Percentiles rank a stretch among this genome's conserved stretches.
Evolutionary conservation across 495 filamentous ascomycete genomes (phyloP).

Genomic region (Podospora sp.): DNA sequence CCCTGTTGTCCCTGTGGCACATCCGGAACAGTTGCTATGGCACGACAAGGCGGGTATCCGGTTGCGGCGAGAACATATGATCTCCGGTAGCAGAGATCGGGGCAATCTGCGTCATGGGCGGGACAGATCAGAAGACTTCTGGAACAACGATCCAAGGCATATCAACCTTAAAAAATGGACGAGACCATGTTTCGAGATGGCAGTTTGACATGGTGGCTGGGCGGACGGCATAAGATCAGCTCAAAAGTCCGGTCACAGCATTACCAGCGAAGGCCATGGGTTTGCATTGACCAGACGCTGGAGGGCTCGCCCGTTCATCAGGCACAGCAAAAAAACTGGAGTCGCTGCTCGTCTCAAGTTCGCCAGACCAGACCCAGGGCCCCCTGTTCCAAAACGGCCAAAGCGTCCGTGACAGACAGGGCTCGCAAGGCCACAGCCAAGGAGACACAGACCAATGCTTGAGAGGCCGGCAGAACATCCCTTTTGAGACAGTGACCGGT

Average conservation of each 20-base stretch:
- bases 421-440: slow-evolving; percentile 11
- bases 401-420: slow-evolving; percentile 35
- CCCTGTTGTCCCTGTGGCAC: slow-evolving; percentile 27
- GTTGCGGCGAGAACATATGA: slow-evolving; percentile 22
- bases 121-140: slow-evolving; percentile 35
- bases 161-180: slow-evolving; percentile 19
- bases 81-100: slow-evolving; percentile 24
- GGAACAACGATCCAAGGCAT: slow-evolving; percentile 31
- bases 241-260: slow-evolving; percentile 53
- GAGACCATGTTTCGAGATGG: slow-evolving; percentile 33
- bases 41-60: slow-evolving; percentile 19
- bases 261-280: slow-evolving; percentile 27
- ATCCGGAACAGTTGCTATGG: slow-evolving; percentile 30
- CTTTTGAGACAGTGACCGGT: slow-evolving; percentile 34
- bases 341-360: slow-evolving; percentile 54
- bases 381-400: slow-evolving; percentile 35
- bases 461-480: slow-evolving; percentile 34
- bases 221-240: slow-evolving; percentile 54
- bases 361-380: slow-evolving; percentile 36
- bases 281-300: slow-evolving; percentile 41
- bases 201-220: slow-evolving; percentile 29
- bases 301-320: slow-evolving; percentile 38
- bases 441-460: slow-evolving; percentile 31
- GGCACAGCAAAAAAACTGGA: slow-evolving; percentile 34
- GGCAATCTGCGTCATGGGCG: slow-evolving; percentile 27